Base-by-base conservation (phyloP, 2,329 filamentous ascomycete genomes). In the Alternaria gansuensis region DNA sequence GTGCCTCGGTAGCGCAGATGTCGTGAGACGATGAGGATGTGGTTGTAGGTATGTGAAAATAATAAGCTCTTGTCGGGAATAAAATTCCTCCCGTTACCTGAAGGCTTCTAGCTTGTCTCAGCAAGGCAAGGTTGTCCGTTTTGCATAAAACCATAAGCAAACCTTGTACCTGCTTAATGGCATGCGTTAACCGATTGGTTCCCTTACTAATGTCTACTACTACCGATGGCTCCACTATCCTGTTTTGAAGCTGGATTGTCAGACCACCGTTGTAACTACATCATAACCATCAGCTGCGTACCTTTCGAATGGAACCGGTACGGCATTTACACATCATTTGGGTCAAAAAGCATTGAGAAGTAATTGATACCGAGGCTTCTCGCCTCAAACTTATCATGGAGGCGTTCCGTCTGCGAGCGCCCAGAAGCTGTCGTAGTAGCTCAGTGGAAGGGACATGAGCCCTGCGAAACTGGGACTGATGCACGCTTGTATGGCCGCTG, bases 231-330 rank as follows among this genome's bases (percentile, higher is more conserved):
- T 52, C 37, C 60, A 31, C 48, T 21, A 37, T 56, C 55, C 60
- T 57, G 44, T 61, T 61, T 45, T 62, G 59, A 28, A 67, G 51
- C 21, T 57, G 49, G 39, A 69, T 57, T 28, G 59, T 65, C 24
- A 69, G 39, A 44, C 64, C 64, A 33, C 64, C 64, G 54, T 67
- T 59, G 52, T 62, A 68, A 28, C 65, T 65, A 51, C 4, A 51
- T 44, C 31, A 43, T 57, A 17, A 44, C 46, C 26, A 10, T 59
- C 46, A 60, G 58, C 51, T 50, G 28, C 37, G 31, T 34, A 13
- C 28, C 5, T 51, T 50, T 43, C 29, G 14, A 34, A 48, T 8
- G 28, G 14, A 49, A 29, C 48, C 2, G 26, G 8, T 43, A 61
- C 28, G 9, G 26, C 9, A 57, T 60, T 24, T 63, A 67, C 65